Evolutionary conservation across 225 moss, liverwort and hornwort genomes (phyloP), one percentile per base, ranked within the genome.

Genomic region (Sphagnum contortum): DNA sequence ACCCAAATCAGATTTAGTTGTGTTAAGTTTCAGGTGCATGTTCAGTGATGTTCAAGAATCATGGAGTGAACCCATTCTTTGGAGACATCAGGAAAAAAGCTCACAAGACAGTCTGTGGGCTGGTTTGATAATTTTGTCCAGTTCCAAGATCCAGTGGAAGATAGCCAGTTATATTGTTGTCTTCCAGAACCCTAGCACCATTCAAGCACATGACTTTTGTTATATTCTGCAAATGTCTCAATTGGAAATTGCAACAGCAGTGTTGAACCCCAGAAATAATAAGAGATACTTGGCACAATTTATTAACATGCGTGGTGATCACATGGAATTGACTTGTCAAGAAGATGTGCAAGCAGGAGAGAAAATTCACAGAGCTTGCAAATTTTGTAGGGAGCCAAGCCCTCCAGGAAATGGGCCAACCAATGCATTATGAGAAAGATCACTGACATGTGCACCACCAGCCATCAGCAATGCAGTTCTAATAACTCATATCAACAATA

Each of bases 71-170:
- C 3, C 12, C 44, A 44, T 12, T 58, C 29, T 6, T 44, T 58
- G 58, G 6, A 7, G 6, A 6, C 3, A 58, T 6, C 64, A 6
- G 8, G 11, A 29, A 12, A 57, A 62, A 63, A 4, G 60, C 79
- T 71, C 65, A 82, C 79, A 79, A 78, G 63, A 82, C 3, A 55
- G 57, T 72, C 29, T 0, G 0, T 2, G 0, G 0, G 9, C 44
- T 2, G 11, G 0, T 57, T 47, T 57, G n/a, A 66, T 81, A 84
- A 47, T 12, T 46, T 9, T 0, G 9, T 14, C 71, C 78, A 3
- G 72, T 73, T 60, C 87, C 87, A 58, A 87, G 8, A 66, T n/a
- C 78, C n/a, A 57, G 3, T 48, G 87, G 78, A 54, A 81, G 64
- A 3, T 49, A 46, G 47, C 87, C 87, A 59, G 45, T 61, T 10